phyloP scores from a whole-genome alignment of 2,329 filamentous ascomycete genomes.

The Exophiala calicioides region DNA sequence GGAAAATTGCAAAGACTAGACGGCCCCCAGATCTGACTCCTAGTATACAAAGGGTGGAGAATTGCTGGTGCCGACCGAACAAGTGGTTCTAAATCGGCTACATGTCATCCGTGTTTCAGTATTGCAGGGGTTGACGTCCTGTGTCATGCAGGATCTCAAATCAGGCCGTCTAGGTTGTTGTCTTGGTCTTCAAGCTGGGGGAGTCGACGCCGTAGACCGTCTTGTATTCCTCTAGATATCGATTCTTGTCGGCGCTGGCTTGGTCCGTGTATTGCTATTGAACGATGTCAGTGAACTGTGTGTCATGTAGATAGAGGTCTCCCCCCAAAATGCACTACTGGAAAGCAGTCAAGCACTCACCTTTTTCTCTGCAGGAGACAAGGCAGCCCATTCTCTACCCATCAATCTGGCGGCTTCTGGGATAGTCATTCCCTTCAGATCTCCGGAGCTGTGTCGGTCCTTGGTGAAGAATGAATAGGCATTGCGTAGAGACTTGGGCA shows the following conservation, averaged over 20 bases:
- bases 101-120: too few species aligned
- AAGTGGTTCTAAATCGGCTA: too few species aligned
- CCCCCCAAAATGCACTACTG: background rate
- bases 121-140: too few species aligned
- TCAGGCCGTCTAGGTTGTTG: background rate
- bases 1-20: too few species aligned
- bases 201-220: conserved; percentile 39
- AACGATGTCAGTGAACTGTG: conserved; percentile 6
- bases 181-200: background rate
- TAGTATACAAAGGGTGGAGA: too few species aligned
- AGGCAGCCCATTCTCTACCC: conserved; percentile 49
- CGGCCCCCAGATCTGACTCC: too few species aligned
- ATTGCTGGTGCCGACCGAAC: too few species aligned
- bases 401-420: conserved; percentile 46
- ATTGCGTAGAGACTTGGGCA: conserved; percentile 45
- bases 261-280: conserved; percentile 35
- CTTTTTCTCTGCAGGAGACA: conserved; percentile 42
- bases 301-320: background rate
- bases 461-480: conserved; percentile 47
- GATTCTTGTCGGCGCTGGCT: conserved; percentile 33
- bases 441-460: conserved; percentile 50
- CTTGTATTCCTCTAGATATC: conserved; percentile 39
- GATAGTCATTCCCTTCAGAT: conserved; percentile 50
- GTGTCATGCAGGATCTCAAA: too few species aligned
- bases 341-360: conserved; percentile 33